A percentile compares a stretch with the other conserved stretches of the same genome.
Evolutionary conservation across 1,139 yeast species (phyloP).

Genomic region (Nakaseomyces sp.): DNA sequence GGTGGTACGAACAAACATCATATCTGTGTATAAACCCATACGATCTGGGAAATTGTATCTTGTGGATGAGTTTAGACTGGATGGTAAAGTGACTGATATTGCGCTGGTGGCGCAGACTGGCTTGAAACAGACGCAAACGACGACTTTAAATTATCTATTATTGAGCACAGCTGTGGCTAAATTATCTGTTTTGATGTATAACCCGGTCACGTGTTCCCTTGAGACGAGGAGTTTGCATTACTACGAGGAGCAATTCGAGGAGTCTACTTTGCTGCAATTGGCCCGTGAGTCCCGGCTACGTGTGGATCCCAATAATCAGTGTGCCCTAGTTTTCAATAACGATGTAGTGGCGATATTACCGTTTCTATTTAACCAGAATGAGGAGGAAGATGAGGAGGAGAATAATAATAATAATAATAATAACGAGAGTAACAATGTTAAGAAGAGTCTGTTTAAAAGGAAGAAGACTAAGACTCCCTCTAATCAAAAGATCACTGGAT

Average conservation of each 20-base stretch:
- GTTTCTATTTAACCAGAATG: conserved; percentile 21
- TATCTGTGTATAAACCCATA: conserved; percentile 55
- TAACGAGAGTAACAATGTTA: conserved; percentile 1
- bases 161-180: conserved; percentile 72
- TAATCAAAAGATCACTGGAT: conserved; percentile 10
- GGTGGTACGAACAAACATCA: conserved; percentile 61
- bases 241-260: conserved; percentile 63
- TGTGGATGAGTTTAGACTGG: conserved; percentile 57
- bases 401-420: conserved; percentile 9
- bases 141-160: conserved; percentile 46
- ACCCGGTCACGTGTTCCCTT: conserved; percentile 42
- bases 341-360: conserved; percentile 73
- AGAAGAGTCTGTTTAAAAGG: conserved; percentile 15
- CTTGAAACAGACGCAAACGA: background rate
- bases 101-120: conserved; percentile 37
- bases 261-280: conserved; percentile 40
- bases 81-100: conserved; percentile 61
- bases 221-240: conserved; percentile 76
- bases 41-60: conserved; percentile 40
- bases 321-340: conserved; percentile 58
- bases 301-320: conserved; percentile 57
- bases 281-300: conserved; percentile 42
- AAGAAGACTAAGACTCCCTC: conserved; percentile 8
- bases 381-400: conserved; percentile 32
- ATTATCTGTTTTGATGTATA: conserved; percentile 69